Base-by-base conservation (phyloP, 768 basidiomycete species). In the Xanthoconium stramineum region DNA sequence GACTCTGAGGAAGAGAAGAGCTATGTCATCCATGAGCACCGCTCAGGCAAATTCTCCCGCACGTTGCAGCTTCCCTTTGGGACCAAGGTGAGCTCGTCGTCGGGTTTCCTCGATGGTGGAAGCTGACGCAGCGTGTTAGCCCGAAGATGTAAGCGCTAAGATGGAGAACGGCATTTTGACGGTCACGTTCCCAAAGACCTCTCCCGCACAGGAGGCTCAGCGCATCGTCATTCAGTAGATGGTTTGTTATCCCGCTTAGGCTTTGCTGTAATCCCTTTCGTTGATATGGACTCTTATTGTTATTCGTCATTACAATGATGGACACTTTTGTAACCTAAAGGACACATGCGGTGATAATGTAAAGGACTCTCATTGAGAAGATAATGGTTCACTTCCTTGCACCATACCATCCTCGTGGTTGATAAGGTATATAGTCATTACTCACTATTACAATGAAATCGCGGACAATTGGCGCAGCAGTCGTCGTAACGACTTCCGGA, bases 141-240 rank as follows among this genome's bases (percentile, higher is more conserved):
- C 69, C n/a, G 72, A 78, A 28, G 72, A 78, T 33, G 75, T 82
- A 53, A 77, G 74, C 50, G 80, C 81, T 1, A 67, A 62, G 29
- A 77, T 81, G 75, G 75, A 76, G 47, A 63, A 80, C 37, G 80
- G 79, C 1, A 61, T 83, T 20, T 63, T 83, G 57, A 72, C 70
- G 0, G 69, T 83, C 24, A 74, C 71, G 17, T 82, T 82, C 70
- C 80, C 80, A 15, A 79, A 75, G 68, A 65, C 72, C 3, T 65
- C 28, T 19, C 53, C 72, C 6, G 80, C 80, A 57, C 35, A 48
- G 35, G 9, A 50, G 14, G 28, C 37, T 10, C 29, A 30, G 28
- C 48, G 48, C 24, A 39, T 50, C 10, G 5, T 11, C 37, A 13
- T 49, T 28, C 24, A 49, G 47, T 38, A 49, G 24, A 43, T 14